Base-by-base conservation (phyloP, 1,284 basidiomycete species). In the Papiliotrema terrestris region DNA sequence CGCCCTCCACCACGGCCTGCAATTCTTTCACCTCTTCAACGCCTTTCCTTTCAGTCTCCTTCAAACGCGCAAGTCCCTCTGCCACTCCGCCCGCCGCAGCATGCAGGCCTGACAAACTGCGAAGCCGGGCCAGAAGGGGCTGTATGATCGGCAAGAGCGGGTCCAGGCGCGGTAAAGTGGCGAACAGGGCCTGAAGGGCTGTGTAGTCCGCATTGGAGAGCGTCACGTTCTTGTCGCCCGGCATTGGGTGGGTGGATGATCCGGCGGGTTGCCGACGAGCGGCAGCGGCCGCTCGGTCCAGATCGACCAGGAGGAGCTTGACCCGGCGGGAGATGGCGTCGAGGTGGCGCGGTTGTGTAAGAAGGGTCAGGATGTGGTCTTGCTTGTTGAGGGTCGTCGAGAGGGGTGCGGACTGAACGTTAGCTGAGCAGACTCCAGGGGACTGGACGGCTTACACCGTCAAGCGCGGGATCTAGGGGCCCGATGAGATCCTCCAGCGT, bases 291-390 rank as follows among this genome's bases (percentile, higher is more conserved):
- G 87, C 84, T 19, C 93, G 85, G 57, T 98, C 95, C 53, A 98
- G 83, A 73, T 98, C 95, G 0, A 91, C 88, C 8, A 95, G 82
- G 17, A 98, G 84, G 9, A 97, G 80, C 69, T 98, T 98, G 62
- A 98, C 84, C 8, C 95, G 86, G 17, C 94, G 84, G 1, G 92
- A 92, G 60, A 98, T 89, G n/a, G 91, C 88, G 74, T 98, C 95
- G 38, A 98, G 86, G 72, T 98, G 94, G 6, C 93, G 86, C 0
- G 96, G 95, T 78, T 98, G 93, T 0, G 93, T 91, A 49, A 98
- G 84, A 15, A 98, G 81, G 2, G 86, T 85, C 29, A 98, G 80
- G 54, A 72, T 58, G 26, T 86, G 85, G 68, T 91, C 91, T 38
- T 97, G 83, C 29, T 90, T 86, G 17, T 83, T 83, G 42, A 98